phyloP scores from a whole-genome alignment of 83 land plant genomes.

The Larix sibirica region DNA sequence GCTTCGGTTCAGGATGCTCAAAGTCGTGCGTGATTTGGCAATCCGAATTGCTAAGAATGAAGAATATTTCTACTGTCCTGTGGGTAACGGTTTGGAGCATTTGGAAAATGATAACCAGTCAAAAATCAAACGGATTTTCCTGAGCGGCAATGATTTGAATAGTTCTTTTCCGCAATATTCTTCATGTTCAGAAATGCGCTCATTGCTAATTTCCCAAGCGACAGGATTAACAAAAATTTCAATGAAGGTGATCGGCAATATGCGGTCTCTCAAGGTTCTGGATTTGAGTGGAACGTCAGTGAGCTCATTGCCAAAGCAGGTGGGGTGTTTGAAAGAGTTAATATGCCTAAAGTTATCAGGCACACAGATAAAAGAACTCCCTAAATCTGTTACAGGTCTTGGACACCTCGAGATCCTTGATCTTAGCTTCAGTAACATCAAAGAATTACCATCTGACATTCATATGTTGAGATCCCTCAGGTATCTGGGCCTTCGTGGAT shows the following conservation, averaged over 20 bases:
- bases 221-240: background rate
- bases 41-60: too few species aligned
- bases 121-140: background rate
- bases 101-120: too few species aligned
- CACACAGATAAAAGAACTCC: background rate
- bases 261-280: background rate
- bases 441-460: background rate
- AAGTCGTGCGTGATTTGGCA: too few species aligned
- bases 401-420: background rate
- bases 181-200: background rate
- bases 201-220: background rate
- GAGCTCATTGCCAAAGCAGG: background rate
- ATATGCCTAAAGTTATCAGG: background rate
- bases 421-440: background rate
- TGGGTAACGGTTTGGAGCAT: too few species aligned
- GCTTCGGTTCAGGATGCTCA: too few species aligned
- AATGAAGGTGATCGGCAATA: background rate
- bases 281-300: background rate
- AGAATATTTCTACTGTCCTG: too few species aligned
- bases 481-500: background rate
- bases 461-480: background rate
- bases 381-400: background rate
- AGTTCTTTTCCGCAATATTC: background rate
- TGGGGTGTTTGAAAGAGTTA: background rate
- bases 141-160: background rate